Base-by-base conservation (phyloP, 768 basidiomycete species). In the Hortiboletus campestris region DNA sequence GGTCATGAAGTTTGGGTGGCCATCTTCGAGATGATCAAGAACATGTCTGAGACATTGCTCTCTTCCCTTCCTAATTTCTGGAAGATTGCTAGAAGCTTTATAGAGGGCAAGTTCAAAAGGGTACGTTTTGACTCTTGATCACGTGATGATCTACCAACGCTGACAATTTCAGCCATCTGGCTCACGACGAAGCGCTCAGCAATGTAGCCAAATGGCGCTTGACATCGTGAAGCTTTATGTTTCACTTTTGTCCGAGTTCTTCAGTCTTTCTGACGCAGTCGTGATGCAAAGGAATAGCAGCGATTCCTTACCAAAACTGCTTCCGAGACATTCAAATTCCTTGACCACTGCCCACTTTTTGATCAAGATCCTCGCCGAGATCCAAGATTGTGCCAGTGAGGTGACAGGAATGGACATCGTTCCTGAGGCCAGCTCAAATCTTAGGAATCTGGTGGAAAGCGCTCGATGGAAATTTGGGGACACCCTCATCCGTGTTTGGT, bases 31-130 rank as follows among this genome's bases (percentile, higher is more conserved):
- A 77, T 98, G 77, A 84, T 94, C 46, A 94, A 93, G 75, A 85
- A 80, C 61, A 69, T 94, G n/a, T 94, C 92, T 4, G 95, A 98
- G 68, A 83, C 83, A 39, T 80, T 98, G 70, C 71, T 94, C 13
- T 77, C 86, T n/a, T 82, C 88, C 2, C 80, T 99, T 22, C 94
- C 96, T 14, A 91, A 83, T 63, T 98, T 98, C 74, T 96, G 94
- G 93, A 89, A 86, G 67, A 90, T 99, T 46, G 87, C 91, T 2
- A 91, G 84, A 70, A 85, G 83, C 22, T 96, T 94, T 66, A 85
- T 95, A 75, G 94, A 97, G 41, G 96, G 97, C 6, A 94, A 91
- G 70, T 94, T 90, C 69, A 88, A 85, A 70, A 93, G 87, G 81
- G 94, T 94, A 51, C 52, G 74, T 67, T 48, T n/a, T 34, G 29